Conservation (phyloP, 306 rosid genomes). For the Pterocarpus santalinus region DNA sequence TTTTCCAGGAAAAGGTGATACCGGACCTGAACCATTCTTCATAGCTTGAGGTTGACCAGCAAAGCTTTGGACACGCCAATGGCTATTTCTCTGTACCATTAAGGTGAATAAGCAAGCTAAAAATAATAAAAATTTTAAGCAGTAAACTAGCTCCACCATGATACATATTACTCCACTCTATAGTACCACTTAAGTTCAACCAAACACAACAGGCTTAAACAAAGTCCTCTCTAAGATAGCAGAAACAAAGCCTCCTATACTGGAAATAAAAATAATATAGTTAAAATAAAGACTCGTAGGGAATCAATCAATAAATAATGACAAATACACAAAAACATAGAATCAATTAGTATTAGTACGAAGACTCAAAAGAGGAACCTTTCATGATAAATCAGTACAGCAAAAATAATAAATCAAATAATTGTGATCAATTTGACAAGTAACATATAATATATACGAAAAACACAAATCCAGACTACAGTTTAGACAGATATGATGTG, state of each 20-base stretch:
- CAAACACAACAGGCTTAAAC: constrained; percentile 8
- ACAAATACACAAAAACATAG: not conserved
- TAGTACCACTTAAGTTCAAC: constrained; percentile 31
- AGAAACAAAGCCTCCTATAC: not conserved
- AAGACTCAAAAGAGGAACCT: not conserved
- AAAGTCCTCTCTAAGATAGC: not conserved
- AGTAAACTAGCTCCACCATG: constrained; percentile 24
- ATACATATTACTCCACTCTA: constrained; percentile 17
- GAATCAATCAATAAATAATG: not conserved
- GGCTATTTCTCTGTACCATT: constrained; percentile 88
- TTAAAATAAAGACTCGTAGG: constrained; percentile 4
- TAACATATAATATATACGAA: not conserved
- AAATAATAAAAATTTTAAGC: constrained; percentile 24
- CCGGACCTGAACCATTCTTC: constrained; percentile 74
- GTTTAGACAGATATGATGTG: constrained; percentile 10
- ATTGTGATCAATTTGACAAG: constrained; percentile 11
- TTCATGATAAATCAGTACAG: not conserved
- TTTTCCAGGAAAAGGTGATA: constrained; percentile 76
- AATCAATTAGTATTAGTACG: not conserved
- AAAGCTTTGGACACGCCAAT: constrained; percentile 92
- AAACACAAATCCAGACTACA: constrained; percentile 30
- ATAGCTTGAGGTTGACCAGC: constrained; percentile 71
- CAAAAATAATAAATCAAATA: constrained; percentile 19
- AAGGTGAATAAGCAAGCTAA: constrained; percentile 40
- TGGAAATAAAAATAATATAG: not conserved